A percentile compares a stretch with the other conserved stretches of the same genome.
phyloP scores from a whole-genome alignment of 2,329 filamentous ascomycete species.

The Fusarium keratoplasticum region DNA sequence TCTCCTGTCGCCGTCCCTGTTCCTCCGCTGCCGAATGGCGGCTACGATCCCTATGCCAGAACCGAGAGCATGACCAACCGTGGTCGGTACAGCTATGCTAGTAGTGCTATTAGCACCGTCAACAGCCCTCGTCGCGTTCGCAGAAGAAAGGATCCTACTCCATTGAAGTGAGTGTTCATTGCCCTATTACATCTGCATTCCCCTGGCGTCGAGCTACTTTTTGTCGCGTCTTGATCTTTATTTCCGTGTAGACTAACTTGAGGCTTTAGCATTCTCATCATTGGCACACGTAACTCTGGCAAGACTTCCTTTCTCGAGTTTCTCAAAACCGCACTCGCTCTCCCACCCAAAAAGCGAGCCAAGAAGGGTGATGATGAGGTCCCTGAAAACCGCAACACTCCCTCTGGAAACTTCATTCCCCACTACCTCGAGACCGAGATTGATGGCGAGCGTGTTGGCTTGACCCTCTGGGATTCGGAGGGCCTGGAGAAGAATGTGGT shows the following conservation, averaged over 20 bases:
- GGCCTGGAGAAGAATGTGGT: constrained; percentile 95
- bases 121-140: constrained; percentile 93
- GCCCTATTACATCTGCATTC: background rate
- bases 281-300: constrained; percentile 87
- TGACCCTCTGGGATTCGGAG: constrained; percentile 97
- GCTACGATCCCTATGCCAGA: constrained; percentile 81
- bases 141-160: constrained; percentile 95
- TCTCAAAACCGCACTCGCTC: constrained; percentile 84
- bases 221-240: background rate
- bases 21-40: constrained; percentile 71
- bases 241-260: background rate
- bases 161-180: constrained; percentile 87
- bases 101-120: constrained; percentile 88
- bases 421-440: constrained; percentile 96
- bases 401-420: constrained; percentile 80
- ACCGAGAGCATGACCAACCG: constrained; percentile 97
- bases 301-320: constrained; percentile 99
- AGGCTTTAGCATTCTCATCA: constrained; percentile 79
- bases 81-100: constrained; percentile 95
- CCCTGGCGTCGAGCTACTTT: background rate
- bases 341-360: constrained; percentile 82
- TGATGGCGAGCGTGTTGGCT: constrained; percentile 87
- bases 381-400: constrained; percentile 61
- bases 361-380: constrained; percentile 70
- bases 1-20: constrained; percentile 56